A percentile compares a stretch with the other conserved stretches of the same genome.
Conservation (phyloP, 2,329 filamentous ascomycete genomes). For the Paracoccidioides lutzii region DNA sequence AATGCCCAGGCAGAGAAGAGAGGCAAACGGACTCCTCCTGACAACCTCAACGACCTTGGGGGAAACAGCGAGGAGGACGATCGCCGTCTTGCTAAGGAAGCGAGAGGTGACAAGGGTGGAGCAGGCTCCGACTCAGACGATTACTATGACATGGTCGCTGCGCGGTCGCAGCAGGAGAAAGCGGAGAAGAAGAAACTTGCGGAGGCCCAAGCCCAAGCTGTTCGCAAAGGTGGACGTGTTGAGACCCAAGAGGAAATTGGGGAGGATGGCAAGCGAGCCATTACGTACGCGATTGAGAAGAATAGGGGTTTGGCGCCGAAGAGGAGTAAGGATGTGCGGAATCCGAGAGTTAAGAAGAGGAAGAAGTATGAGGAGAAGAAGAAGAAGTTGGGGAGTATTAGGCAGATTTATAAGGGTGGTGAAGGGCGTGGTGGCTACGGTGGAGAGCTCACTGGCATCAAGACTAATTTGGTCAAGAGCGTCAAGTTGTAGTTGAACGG, state of each 20-base stretch:
- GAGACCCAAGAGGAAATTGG: slow-evolving; percentile 57
- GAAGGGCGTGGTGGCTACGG: slow-evolving; percentile 75
- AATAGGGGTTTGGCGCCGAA: slow-evolving; percentile 89
- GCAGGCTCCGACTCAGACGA: slow-evolving; percentile 34
- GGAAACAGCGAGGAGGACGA: slow-evolving; percentile 58
- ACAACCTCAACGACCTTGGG: slow-evolving; percentile 54
- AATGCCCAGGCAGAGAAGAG: slow-evolving; percentile 80
- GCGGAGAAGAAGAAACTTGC: slow-evolving; percentile 59
- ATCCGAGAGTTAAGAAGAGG: slow-evolving; percentile 95
- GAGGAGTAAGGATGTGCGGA: slow-evolving; percentile 85
- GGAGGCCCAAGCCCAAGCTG: slow-evolving; percentile 43
- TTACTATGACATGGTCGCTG: slow-evolving; percentile 82
- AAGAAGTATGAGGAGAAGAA: slow-evolving; percentile 93
- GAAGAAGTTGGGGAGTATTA: slow-evolving; percentile 88
- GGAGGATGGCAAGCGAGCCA: slow-evolving; percentile 77
- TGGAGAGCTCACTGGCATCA: slow-evolving; percentile 91
- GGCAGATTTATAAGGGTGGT: slow-evolving; percentile 72
- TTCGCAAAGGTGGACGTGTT: slow-evolving; percentile 46
- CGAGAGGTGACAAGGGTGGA: slow-evolving; percentile 24
- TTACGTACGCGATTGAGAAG: slow-evolving; percentile 89
- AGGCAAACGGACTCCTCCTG: slow-evolving; percentile 48
- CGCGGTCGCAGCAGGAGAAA: slow-evolving; percentile 45
- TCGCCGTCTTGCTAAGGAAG: slow-evolving; percentile 39
- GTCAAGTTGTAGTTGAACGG: slow-evolving; percentile 50
- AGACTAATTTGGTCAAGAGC: slow-evolving; percentile 84